Evolutionary conservation across 768 basidiomycete genomes (phyloP).

Genomic region (Suillus luteus): DNA sequence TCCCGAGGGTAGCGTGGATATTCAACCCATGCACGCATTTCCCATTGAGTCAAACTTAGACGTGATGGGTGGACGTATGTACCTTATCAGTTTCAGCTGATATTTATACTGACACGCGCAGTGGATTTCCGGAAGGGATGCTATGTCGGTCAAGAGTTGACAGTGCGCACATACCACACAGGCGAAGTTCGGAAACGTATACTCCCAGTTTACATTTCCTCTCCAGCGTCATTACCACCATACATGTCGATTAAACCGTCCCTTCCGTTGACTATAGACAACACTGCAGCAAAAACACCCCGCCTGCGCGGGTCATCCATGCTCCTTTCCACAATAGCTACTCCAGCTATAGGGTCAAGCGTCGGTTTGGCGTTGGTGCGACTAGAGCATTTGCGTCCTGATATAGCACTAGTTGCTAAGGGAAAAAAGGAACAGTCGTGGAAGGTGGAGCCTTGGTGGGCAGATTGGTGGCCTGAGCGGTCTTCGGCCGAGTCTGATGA

Average conservation of each 20-base stretch:
- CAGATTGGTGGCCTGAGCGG: slow-evolving; percentile 59
- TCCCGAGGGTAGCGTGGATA: slow-evolving; percentile 83
- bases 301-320: slow-evolving; percentile 77
- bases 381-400: slow-evolving; percentile 60
- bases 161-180: slow-evolving; percentile 94
- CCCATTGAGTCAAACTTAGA: slow-evolving; percentile 97
- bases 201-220: slow-evolving; percentile 69
- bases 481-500: slow-evolving; percentile 17
- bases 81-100: background rate
- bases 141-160: slow-evolving; percentile 96
- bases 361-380: slow-evolving; percentile 81
- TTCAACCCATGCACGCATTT: slow-evolving; percentile 74
- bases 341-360: slow-evolving; percentile 33
- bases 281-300: slow-evolving; percentile 39
- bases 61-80: slow-evolving; percentile 88
- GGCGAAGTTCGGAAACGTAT: slow-evolving; percentile 90
- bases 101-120: slow-evolving; percentile 30
- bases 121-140: slow-evolving; percentile 98
- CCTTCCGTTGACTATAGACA: slow-evolving; percentile 22
- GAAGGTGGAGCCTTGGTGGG: slow-evolving; percentile 68
- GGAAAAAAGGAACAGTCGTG: slow-evolving; percentile 32
- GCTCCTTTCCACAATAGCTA: slow-evolving; percentile 58
- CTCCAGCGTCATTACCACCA: slow-evolving; percentile 26
- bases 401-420: slow-evolving; percentile 29
- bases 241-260: slow-evolving; percentile 31